Evolutionary conservation across 164 flowering plant species (phyloP), one percentile per base, ranked within the genome.

Genomic region (Kalanchoe fedtschenkoi): DNA sequence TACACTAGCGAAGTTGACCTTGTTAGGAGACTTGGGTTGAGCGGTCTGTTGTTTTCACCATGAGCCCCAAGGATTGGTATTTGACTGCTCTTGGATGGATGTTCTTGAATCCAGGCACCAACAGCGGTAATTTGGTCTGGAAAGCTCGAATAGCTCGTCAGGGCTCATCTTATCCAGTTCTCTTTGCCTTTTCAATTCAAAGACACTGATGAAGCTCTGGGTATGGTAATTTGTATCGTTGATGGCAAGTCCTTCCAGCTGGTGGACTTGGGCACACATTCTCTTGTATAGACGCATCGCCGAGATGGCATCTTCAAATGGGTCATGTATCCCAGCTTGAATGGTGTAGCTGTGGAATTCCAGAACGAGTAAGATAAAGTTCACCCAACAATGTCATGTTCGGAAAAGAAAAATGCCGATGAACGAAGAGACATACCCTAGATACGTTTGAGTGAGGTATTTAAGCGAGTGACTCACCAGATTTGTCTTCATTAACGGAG

Each of bases 211-310:
- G 16, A 30, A 39, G 24, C 69, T 46, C 37, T 60, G 67, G 6
- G 65, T 42, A 56, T 17, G 62, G 61, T 60, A 61, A 58, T 42
- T 32, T 22, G 65, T 51, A 17, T 26, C 56, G 10, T 51, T n/a
- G 26, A 30, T 30, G 47, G 47, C 55, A 34, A 7, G 19, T 19
- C 37, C 66, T 38, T 69, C 72, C 2, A 39, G 37, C 2, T 34
- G 76, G 76, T 88, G 92, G 39, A 63, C 75, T 61, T 69, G 82
- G 13, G 63, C 56, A 34, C 88, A 78, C 75, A 89, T 72, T 65
- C 83, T 79, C 70, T 78, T 86, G 72, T 84, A 86, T 21, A 89
- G 73, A 71, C 91, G 74, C 91, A 88, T 80, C 13, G 64, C 85
- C 24, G 96, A 83, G 3, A 82, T 81, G 70, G 77, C 75, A 66